Percentiles rank a stretch among this genome's conserved stretches.
Evolutionary conservation across 1,139 yeast species (phyloP).

Genomic region (Diutina scorzettiae): DNA sequence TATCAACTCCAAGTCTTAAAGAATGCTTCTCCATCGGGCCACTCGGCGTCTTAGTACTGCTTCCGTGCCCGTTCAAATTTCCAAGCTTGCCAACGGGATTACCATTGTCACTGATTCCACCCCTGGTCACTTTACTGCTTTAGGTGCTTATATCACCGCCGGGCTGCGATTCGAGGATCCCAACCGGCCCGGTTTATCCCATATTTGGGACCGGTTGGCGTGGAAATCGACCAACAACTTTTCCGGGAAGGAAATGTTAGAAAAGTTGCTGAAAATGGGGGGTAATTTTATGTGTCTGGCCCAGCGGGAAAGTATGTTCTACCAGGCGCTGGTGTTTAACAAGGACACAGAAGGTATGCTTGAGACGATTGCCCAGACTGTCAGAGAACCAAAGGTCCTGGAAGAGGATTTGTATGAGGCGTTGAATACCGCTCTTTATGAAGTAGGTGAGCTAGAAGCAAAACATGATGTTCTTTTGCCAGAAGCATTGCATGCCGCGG

Average conservation of each 20-base stretch:
- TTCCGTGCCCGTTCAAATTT: background rate
- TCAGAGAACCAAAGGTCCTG: slow-evolving; percentile 54
- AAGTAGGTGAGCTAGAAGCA: slow-evolving; percentile 66
- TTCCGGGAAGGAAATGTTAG: slow-evolving; percentile 61
- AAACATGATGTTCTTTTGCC: slow-evolving; percentile 86
- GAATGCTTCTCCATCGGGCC: no score
- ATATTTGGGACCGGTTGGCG: slow-evolving; percentile 75
- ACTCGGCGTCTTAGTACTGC: background rate
- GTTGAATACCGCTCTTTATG: slow-evolving; percentile 65
- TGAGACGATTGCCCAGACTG: slow-evolving; percentile 67
- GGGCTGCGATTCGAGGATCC: slow-evolving; percentile 71
- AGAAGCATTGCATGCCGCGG: slow-evolving; percentile 75
- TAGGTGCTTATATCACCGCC: slow-evolving; percentile 83
- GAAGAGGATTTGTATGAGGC: slow-evolving; percentile 68
- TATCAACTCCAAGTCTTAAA: no score
- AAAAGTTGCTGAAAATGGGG: slow-evolving; percentile 66
- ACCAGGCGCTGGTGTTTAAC: slow-evolving; percentile 91
- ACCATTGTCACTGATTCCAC: slow-evolving; percentile 75
- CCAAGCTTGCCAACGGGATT: slow-evolving; percentile 54
- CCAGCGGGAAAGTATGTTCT: slow-evolving; percentile 82
- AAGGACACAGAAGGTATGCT: slow-evolving; percentile 78
- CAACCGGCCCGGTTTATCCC: slow-evolving; percentile 57
- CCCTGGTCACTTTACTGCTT: slow-evolving; percentile 85
- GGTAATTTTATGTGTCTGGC: slow-evolving; percentile 94
- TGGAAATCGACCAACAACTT: slow-evolving; percentile 65